Base-by-base conservation (phyloP, 352 stramenopile species). In the Globisporangium barbulae region DNA sequence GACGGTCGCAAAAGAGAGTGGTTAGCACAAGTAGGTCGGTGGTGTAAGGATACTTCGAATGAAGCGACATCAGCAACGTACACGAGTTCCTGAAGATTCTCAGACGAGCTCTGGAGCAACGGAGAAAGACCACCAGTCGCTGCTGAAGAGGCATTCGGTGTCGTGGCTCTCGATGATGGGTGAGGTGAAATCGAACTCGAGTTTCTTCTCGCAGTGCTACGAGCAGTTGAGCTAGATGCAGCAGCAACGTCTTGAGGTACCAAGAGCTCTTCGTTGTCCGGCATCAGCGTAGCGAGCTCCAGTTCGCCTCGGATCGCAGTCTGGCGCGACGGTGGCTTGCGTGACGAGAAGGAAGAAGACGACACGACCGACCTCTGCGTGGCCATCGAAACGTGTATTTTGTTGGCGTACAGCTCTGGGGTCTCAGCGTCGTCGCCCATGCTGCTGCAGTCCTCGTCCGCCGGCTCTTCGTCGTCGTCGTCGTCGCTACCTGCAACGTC, bases 301-400 rank as follows among this genome's bases (percentile, higher is more conserved):
- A 81, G 53, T 21, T 77, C 70, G 39, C 68, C 70, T 50, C 72
- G 73, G 61, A 80, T 73, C 49, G 70, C 73, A 10, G 74, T 66
- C 5, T 77, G 75, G 2, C 72, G 72, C 25, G 72, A 81, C 17
- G 61, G 53, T 5, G 22, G 37, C 49, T 59, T 58, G 22, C 15
- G 10, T 3, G n/a, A 41, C 8, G 35, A 21, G 7, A 50, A 15
- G 13, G 35, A 53, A 28, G 47, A 21, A 17, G 49, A 33, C 9
- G 53, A 25, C 13, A 33, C 12, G n/a, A 12, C 22, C 19, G 33
- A 60, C 13, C 10, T 33, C 15, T 33, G 42, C 13, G 49, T 44
- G 42, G 15, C 4, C 53, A 22, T 53, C 25, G 17, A 15, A 19
- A 5, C 2, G 13, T 1, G 4, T 5, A 15, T 22, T 15, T 30